phyloP scores from a whole-genome alignment of 192 early-diverging fungal species.

The Jimgerdemannia lactiflua region DNA sequence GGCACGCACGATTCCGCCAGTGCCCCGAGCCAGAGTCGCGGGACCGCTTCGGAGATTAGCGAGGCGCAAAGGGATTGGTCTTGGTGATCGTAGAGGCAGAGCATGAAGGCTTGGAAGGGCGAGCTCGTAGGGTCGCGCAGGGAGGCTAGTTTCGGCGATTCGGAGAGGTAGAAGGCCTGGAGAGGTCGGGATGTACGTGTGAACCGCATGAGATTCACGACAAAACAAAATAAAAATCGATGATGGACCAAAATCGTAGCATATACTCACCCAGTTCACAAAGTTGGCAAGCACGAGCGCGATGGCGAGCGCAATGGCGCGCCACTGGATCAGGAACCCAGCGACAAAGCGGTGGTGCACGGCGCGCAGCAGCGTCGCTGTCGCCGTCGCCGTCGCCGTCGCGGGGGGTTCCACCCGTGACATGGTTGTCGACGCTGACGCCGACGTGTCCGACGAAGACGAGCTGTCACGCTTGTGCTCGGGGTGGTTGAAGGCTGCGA shows the following conservation, averaged over 20 bases:
- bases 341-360: background rate
- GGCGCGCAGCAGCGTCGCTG: too few relatives aligned
- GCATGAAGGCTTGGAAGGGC: background rate
- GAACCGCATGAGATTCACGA: background rate
- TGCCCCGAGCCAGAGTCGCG: background rate
- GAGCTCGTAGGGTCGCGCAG: background rate
- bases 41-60: background rate
- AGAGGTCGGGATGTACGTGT: background rate
- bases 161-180: background rate
- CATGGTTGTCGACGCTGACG: background rate
- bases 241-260: background rate
- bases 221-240: background rate
- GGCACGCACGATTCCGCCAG: background rate
- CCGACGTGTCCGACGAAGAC: background rate
- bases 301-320: background rate
- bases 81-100: background rate
- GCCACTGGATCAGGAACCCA: background rate
- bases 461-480: background rate
- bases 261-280: background rate
- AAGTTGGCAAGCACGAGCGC: background rate
- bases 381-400: background rate
- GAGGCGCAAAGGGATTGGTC: background rate
- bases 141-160: background rate
- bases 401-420: background rate
- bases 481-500: background rate